Conservation (phyloP, 148 eudicot species). For the Vaccinium darrowii region DNA sequence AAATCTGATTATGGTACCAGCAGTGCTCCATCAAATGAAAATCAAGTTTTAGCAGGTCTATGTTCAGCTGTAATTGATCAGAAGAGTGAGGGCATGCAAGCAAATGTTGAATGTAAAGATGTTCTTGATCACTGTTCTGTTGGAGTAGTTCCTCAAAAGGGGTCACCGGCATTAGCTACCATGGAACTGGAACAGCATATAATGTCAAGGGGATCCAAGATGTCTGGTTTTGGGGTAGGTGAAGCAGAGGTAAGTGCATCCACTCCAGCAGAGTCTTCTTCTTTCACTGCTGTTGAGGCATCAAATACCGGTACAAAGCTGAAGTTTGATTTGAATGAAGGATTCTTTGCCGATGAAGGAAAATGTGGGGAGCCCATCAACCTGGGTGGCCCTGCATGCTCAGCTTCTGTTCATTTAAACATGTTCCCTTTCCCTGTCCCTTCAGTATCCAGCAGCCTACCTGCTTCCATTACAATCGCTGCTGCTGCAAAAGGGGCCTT, state of each 20-base stretch:
- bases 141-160: slow-evolving; percentile 10
- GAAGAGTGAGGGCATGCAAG: slow-evolving; percentile 24
- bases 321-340: slow-evolving; percentile 74
- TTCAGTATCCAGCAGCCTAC: slow-evolving; percentile 28
- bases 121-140: neutral
- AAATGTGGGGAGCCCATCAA: slow-evolving; percentile 41
- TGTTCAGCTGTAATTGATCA: slow-evolving; percentile 17
- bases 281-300: slow-evolving; percentile 25
- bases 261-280: slow-evolving; percentile 21
- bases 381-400: slow-evolving; percentile 23
- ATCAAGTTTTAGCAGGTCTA: slow-evolving; percentile 20
- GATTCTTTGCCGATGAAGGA: slow-evolving; percentile 58
- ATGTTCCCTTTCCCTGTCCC: slow-evolving; percentile 33
- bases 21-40: slow-evolving; percentile 8
- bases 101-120: slow-evolving; percentile 27
- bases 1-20: slow-evolving; percentile 20
- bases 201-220: slow-evolving; percentile 25
- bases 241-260: slow-evolving; percentile 22
- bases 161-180: slow-evolving; percentile 12
- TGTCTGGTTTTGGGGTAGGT: slow-evolving; percentile 30
- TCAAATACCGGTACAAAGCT: slow-evolving; percentile 40
- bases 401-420: slow-evolving; percentile 31
- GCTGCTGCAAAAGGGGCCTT: slow-evolving; percentile 79
- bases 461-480: slow-evolving; percentile 58
- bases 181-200: slow-evolving; percentile 19